Evolutionary conservation across 1,284 basidiomycete species (phyloP).

Genomic region (Sporisorium graminicola): DNA sequence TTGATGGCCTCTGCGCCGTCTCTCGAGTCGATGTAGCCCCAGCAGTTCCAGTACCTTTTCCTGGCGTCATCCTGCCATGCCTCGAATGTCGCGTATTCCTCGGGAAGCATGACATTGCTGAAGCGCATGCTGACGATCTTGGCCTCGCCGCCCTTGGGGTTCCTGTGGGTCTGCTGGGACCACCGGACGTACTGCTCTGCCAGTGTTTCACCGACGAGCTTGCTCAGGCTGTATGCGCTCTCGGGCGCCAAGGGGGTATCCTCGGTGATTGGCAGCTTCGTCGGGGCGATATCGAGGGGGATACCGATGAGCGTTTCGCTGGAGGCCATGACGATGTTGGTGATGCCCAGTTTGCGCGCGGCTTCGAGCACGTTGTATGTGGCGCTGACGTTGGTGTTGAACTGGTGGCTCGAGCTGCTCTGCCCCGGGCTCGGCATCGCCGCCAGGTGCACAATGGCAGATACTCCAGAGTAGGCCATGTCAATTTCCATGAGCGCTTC

Average conservation of each 20-base stretch:
- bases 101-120: slow-evolving; percentile 70
- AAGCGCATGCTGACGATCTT: slow-evolving; percentile 70
- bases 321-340: slow-evolving; percentile 68
- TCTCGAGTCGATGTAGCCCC: slow-evolving; percentile 67
- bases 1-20: slow-evolving; percentile 71
- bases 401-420: slow-evolving; percentile 67
- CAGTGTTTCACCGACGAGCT: slow-evolving; percentile 71
- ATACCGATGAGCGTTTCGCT: slow-evolving; percentile 71
- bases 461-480: slow-evolving; percentile 68
- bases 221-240: slow-evolving; percentile 69
- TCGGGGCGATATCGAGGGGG: slow-evolving; percentile 68
- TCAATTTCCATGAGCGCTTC: slow-evolving; percentile 64
- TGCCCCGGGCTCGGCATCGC: slow-evolving; percentile 70
- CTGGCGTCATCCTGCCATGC: slow-evolving; percentile 69
- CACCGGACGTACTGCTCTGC: slow-evolving; percentile 70
- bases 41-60: slow-evolving; percentile 52
- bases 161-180: slow-evolving; percentile 57
- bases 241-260: slow-evolving; percentile 67
- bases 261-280: slow-evolving; percentile 69
- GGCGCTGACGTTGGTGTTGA: slow-evolving; percentile 68
- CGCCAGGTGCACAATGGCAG: slow-evolving; percentile 70
- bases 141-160: slow-evolving; percentile 33
- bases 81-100: slow-evolving; percentile 70
- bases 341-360: slow-evolving; percentile 67
- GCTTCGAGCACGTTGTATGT: slow-evolving; percentile 71